These are phyloP conservation scores for Neurospora intermedia DNA, from an alignment of 495 filamentous ascomycete genomes.

Conservation along the genomic window DNA sequence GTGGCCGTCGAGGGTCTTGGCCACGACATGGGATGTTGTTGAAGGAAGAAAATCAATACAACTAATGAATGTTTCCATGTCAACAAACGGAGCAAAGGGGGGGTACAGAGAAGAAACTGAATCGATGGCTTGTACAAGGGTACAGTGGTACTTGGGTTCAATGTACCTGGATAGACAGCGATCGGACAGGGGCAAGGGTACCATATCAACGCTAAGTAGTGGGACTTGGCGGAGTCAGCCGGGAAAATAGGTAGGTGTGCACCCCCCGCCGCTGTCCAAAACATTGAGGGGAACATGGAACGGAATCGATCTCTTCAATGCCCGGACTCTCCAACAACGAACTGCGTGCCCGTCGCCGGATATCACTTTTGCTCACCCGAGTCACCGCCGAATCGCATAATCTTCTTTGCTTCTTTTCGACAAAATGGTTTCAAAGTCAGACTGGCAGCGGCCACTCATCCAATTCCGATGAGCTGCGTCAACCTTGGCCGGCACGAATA, in stretches of 20 bases:
- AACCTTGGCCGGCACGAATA: not conserved
- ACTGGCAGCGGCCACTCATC: not conserved
- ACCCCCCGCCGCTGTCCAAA: too few relatives aligned
- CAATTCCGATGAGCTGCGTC: not conserved
- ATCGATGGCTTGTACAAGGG: not conserved
- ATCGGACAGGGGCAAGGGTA: not conserved
- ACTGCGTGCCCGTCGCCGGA: not conserved
- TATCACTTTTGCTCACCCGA: not conserved
- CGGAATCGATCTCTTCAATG: too few relatives aligned
- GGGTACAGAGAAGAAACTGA: not conserved
- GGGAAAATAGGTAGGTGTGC: not conserved
- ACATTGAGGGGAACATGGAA: too few relatives aligned
- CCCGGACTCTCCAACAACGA: not conserved
- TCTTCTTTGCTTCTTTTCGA: not conserved
- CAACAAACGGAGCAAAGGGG: not conserved
- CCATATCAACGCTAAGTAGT: not conserved
- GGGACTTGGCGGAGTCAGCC: not conserved
- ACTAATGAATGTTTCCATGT: not conserved
- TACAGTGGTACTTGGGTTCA: not conserved
- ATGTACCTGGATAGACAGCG: not conserved
- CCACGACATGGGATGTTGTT: too few relatives aligned
- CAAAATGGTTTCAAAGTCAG: not conserved
- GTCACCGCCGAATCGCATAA: not conserved
- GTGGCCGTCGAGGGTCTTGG: not conserved
- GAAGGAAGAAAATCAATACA: too few relatives aligned